Percentiles rank a stretch among this genome's conserved stretches.
Evolutionary conservation across 148 eudicot species (phyloP).

Genomic region (Persicaria maculosa): DNA sequence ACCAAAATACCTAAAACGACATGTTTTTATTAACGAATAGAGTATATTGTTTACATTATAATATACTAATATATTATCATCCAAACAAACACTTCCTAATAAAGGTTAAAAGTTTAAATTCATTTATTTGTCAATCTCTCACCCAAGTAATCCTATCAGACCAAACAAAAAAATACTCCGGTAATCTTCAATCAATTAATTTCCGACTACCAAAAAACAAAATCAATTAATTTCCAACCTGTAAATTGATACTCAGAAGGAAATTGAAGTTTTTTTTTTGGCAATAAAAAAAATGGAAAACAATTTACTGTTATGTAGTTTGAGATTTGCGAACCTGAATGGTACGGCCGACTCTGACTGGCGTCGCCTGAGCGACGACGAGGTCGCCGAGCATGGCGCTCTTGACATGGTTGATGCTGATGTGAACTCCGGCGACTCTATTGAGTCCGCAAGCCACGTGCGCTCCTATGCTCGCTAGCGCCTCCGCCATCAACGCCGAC

Average conservation of each 20-base stretch:
- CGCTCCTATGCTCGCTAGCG: slow-evolving; percentile 76
- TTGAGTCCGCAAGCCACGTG: slow-evolving; percentile 55
- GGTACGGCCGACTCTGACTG: slow-evolving; percentile 50
- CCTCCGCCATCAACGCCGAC: slow-evolving; percentile 68
- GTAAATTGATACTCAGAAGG: not conserved
- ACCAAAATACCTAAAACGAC: no score
- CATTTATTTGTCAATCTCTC: no score
- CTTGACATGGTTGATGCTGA: slow-evolving; percentile 61
- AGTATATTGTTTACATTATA: no score
- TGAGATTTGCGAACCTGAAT: slow-evolving; percentile 38
- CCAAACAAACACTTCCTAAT: no score
- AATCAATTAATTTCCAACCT: no score
- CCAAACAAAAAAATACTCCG: no score
- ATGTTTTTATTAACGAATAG: no score
- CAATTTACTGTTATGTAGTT: not conserved
- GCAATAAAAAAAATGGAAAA: not conserved
- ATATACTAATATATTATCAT: no score
- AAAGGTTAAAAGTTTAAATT: no score
- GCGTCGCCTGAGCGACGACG: slow-evolving; percentile 58
- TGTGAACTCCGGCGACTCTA: slow-evolving; percentile 71
- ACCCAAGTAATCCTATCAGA: no score
- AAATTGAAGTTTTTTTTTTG: not conserved
- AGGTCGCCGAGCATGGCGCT: slow-evolving; percentile 64
- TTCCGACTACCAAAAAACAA: no score
- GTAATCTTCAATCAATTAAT: not conserved